phyloP scores from a whole-genome alignment of 2,329 filamentous ascomycete species.

The Apiospora saccharicola region DNA sequence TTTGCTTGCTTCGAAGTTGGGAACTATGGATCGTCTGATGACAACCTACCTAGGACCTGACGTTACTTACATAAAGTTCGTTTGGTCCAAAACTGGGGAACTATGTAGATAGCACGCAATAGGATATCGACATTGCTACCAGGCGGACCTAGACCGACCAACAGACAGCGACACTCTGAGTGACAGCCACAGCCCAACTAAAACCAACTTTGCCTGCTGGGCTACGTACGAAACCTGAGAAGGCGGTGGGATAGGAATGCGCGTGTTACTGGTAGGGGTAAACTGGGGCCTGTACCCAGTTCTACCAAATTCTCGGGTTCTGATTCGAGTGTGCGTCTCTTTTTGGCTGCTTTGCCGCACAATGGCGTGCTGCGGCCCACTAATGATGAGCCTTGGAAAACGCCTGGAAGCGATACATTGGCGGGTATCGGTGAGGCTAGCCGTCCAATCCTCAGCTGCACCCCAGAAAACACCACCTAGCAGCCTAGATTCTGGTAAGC shows the following conservation, averaged over 20 bases:
- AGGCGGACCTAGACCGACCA: neutral
- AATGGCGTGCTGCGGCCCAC: slow-evolving; percentile 10
- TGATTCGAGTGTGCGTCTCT: slow-evolving; percentile 1
- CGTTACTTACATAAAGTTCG: slow-evolving; percentile 3
- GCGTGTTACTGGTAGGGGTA: neutral
- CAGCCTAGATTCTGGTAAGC: neutral
- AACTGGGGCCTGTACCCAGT: slow-evolving; percentile 2
- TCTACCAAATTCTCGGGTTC: slow-evolving; percentile 6
- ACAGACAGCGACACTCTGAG: neutral
- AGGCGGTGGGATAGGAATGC: slow-evolving; percentile 17
- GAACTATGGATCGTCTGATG: slow-evolving; percentile 16
- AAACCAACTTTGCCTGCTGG: too few relatives aligned
- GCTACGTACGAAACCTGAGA: neutral
- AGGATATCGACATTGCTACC: slow-evolving; percentile 3
- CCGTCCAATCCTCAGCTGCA: slow-evolving; percentile 11
- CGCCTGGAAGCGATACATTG: neutral
- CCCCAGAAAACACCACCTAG: slow-evolving; percentile 8
- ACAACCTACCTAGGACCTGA: neutral
- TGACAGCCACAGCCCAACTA: neutral
- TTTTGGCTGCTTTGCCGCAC: slow-evolving; percentile 8
- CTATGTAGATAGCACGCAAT: slow-evolving; percentile 6
- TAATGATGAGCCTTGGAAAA: neutral
- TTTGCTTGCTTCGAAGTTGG: neutral
- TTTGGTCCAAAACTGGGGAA: neutral
- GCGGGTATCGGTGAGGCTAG: slow-evolving; percentile 17